phyloP scores from a whole-genome alignment of 768 basidiomycete genomes.

The Termitomyces sp. region DNA sequence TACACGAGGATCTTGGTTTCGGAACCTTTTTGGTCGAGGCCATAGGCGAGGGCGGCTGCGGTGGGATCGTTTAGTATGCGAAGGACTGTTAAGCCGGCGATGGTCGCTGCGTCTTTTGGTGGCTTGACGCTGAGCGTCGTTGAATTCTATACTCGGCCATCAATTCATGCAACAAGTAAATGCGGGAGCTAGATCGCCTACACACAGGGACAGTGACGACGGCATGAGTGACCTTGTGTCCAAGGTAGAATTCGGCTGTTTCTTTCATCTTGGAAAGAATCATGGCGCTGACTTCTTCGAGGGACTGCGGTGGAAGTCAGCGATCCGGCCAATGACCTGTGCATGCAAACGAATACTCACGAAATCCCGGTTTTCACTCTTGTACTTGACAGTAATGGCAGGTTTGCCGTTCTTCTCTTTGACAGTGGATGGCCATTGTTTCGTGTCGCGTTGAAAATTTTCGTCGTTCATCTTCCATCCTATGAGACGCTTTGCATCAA shows the following conservation, averaged over 20 bases:
- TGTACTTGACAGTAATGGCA: constrained; percentile 66
- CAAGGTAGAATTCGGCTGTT: constrained; percentile 97
- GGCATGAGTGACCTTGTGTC: constrained; percentile 93
- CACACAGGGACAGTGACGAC: constrained; percentile 98
- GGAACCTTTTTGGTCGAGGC: constrained; percentile 56
- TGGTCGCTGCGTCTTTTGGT: constrained; percentile 97
- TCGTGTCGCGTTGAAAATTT: constrained; percentile 78
- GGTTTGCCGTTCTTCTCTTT: constrained; percentile 44
- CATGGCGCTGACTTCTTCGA: constrained; percentile 82
- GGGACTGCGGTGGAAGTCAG: constrained; percentile 30
- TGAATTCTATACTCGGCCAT: constrained; percentile 86
- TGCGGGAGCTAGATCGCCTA: no score
- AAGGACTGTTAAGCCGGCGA: constrained; percentile 91
- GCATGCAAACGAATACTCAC: constrained; percentile 25
- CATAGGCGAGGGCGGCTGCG: constrained; percentile 69
- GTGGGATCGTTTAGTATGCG: constrained; percentile 97
- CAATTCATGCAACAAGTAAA: no score
- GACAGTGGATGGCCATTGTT: constrained; percentile 90
- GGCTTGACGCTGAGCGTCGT: constrained; percentile 98
- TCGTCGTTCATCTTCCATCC: constrained; percentile 64
- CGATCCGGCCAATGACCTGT: background rate
- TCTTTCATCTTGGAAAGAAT: constrained; percentile 98
- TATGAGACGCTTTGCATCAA: constrained; percentile 57
- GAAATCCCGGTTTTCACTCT: constrained; percentile 54
- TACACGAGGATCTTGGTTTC: constrained; percentile 65